Evolutionary conservation across 1,284 basidiomycete genomes (phyloP), one percentile per base, ranked within the genome.

Genomic region (Vanrija sp.): DNA sequence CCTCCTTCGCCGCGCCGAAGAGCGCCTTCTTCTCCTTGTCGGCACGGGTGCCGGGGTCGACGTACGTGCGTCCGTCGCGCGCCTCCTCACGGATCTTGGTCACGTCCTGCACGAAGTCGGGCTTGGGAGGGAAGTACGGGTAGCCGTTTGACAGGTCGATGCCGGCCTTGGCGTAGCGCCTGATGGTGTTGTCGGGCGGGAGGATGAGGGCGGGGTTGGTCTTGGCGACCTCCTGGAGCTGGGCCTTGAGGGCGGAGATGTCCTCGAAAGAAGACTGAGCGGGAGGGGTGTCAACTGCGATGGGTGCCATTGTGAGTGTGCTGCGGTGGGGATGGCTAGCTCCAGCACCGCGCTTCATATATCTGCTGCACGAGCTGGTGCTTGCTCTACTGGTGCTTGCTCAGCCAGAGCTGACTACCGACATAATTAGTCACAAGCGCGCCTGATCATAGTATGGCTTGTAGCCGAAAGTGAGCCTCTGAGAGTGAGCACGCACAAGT

Each of bases 1-100:
- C 69, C 50, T 68, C 55, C 51, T 65, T 67, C 15, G 69, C 70
- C 9, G 72, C 72, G 6, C 58, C 60, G 29, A 74, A 67, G 38
- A 74, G 61, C 1, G 69, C 67, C 59, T 70, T 70, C 69, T 74
- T 72, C 56, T 66, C 66, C 19, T 52, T 55, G 51, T 73, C 71
- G 48, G 71, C 71, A 18, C 71, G 62, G 6, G 56, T 52, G 1
- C 57, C 71, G 0, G 71, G 69, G 52, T 73, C 69, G 19, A 64
- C 52, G 52, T 73, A 69, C 15, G 45, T 21, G 6, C 38, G 26
- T 6, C 10, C n/a, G 28, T 66, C 60, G 39, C 70, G 55, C 23
- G 64, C 49, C 18, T 70, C 56, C 6, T 56, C 62, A 28, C 71
- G 56, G 45, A 72, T 65, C 51, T 65, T 62, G 6, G 28, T 38